A percentile compares a stretch with the other conserved stretches of the same genome.
phyloP scores from a whole-genome alignment of 257 asterid species.

The Plantago ovata region DNA sequence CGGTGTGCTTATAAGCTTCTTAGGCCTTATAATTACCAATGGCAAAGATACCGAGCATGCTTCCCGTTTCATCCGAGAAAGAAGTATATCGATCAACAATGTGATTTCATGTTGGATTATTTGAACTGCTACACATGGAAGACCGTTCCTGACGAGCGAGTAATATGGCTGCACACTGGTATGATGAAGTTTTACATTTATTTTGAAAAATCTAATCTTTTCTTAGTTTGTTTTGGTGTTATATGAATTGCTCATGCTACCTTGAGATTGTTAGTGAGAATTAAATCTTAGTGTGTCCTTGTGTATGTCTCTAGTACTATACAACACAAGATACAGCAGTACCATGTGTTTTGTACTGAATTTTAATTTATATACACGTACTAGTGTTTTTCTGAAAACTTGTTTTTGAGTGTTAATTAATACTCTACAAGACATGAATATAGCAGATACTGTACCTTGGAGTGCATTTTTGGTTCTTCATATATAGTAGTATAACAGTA shows the following conservation, averaged over 20 bases:
- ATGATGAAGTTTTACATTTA: constrained; percentile 6
- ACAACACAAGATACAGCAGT: neutral
- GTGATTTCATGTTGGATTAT: constrained; percentile 28
- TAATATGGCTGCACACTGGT: constrained; percentile 15
- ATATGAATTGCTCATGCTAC: neutral
- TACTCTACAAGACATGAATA: no score
- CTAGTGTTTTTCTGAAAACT: no score
- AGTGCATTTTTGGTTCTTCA: neutral
- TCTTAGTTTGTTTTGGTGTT: neutral
- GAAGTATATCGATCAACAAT: constrained; percentile 6
- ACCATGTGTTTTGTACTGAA: neutral
- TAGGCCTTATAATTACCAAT: no score
- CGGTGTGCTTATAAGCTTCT: neutral
- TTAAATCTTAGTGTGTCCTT: neutral
- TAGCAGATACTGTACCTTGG: no score
- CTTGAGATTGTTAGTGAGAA: no score
- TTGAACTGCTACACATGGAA: constrained; percentile 7
- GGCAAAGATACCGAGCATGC: no score
- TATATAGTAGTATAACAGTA: no score
- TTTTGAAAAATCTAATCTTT: constrained; percentile 2
- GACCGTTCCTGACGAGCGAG: neutral
- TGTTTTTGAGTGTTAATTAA: no score
- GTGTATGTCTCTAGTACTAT: neutral
- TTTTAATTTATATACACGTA: no score
- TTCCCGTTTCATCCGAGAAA: neutral